phyloP scores from a whole-genome alignment of 2,329 filamentous ascomycete genomes.

The Botrytis cinerea region DNA sequence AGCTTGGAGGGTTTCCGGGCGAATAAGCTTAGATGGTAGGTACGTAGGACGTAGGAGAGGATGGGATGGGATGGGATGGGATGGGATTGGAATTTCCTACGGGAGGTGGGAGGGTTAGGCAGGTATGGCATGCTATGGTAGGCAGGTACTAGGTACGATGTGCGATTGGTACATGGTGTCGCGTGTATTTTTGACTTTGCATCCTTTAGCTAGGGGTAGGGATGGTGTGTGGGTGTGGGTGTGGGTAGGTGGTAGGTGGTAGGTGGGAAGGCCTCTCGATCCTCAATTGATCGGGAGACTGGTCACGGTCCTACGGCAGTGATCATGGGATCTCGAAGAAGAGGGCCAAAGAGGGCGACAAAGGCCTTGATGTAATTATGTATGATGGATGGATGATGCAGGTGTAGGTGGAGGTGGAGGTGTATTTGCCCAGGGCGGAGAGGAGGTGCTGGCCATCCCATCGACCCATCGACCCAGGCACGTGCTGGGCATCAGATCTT shows the following conservation, averaged over 20 bases:
- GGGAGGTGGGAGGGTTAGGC: too few relatives aligned
- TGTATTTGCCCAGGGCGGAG: too few relatives aligned
- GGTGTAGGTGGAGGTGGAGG: too few relatives aligned
- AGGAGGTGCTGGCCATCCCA: too few relatives aligned
- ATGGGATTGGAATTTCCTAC: not conserved
- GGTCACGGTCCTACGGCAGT: not conserved
- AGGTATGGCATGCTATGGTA: not conserved
- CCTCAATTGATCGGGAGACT: not conserved
- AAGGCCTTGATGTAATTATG: not conserved
- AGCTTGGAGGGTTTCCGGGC: not conserved
- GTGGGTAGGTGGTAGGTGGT: not conserved
- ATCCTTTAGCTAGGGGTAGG: not conserved
- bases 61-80: not conserved
- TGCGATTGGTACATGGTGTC: not conserved
- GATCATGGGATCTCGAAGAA: constrained; percentile 11
- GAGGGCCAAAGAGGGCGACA: not conserved
- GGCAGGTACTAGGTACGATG: not conserved
- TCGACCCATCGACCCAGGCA: too few relatives aligned
- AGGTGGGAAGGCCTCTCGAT: not conserved
- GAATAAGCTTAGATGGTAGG: not conserved
- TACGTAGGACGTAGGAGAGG: not conserved
- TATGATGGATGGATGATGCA: too few relatives aligned
- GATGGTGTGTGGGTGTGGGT: not conserved
- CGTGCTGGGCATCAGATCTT: too few relatives aligned
- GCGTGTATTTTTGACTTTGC: constrained; percentile 4